Evolutionary conservation across 2,329 filamentous ascomycete genomes (phyloP).

Genomic region (Blumeria hordei): DNA sequence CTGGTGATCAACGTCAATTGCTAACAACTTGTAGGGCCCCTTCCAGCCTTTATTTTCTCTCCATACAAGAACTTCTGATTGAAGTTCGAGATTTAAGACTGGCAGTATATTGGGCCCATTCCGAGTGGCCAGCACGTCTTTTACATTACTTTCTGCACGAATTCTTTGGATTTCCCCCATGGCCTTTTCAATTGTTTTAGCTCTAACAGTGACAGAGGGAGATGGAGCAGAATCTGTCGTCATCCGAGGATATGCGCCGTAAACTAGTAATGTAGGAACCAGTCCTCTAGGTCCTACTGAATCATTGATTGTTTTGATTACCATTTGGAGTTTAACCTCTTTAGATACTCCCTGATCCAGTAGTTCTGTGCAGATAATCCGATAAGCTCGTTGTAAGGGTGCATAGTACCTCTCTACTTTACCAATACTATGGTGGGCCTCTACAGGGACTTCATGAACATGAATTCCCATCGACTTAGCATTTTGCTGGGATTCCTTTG

Average conservation of each 20-base stretch:
- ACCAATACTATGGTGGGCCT: slow-evolving; percentile 1
- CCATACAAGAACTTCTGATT: neutral
- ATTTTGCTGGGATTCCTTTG: slow-evolving; percentile 1
- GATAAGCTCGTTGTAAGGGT: neutral
- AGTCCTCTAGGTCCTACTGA: neutral
- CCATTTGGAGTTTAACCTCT: neutral
- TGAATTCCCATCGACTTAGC: neutral
- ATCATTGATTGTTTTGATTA: slow-evolving; percentile 1
- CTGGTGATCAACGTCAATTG: neutral
- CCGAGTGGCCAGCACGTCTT: too few relatives aligned
- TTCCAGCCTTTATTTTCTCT: slow-evolving; percentile 3
- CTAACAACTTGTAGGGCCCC: neutral
- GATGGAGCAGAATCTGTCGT: neutral
- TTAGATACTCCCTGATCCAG: neutral
- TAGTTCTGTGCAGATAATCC: neutral
- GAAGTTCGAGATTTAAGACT: neutral
- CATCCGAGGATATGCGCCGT: neutral
- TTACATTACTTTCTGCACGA: too few relatives aligned
- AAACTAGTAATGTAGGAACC: neutral
- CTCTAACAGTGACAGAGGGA: neutral
- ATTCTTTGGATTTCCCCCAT: slow-evolving; percentile 2
- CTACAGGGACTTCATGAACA: neutral
- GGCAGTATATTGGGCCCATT: neutral
- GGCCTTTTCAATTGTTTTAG: slow-evolving; percentile 3
- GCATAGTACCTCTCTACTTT: slow-evolving; percentile 1